Percentiles rank a stretch among this genome's conserved stretches.
Conservation (phyloP, 345 rosid species). For the Boechera stricta region DNA sequence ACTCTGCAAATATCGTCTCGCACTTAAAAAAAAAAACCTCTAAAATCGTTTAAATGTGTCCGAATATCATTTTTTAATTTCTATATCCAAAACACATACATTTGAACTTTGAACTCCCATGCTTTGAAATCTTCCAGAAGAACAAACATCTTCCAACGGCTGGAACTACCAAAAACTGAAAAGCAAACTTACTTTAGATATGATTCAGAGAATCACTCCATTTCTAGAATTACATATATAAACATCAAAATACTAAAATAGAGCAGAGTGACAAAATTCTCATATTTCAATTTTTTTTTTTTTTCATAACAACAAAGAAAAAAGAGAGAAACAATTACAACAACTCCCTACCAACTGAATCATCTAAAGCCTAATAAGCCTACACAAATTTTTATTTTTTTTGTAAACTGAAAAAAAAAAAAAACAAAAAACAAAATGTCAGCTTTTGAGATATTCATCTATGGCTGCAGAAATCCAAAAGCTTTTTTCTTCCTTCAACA, state of each 20-base stretch:
- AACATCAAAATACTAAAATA: constrained; percentile 38
- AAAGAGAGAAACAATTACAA: constrained; percentile 30
- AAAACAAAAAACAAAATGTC: constrained; percentile 20
- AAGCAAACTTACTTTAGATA: constrained; percentile 41
- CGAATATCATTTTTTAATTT: too few relatives aligned
- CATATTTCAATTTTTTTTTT: neutral
- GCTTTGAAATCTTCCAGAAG: neutral
- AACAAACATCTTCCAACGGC: constrained; percentile 29
- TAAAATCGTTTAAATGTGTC: too few relatives aligned
- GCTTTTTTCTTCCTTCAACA: constrained; percentile 83
- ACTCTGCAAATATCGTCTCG: neutral
- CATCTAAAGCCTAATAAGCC: constrained; percentile 40
- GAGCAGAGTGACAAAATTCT: neutral
- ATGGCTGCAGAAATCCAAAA: constrained; percentile 77
- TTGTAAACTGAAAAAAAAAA: constrained; percentile 1
- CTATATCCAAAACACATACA: neutral
- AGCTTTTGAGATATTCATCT: constrained; percentile 48
- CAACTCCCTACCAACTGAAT: constrained; percentile 47
- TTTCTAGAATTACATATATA: constrained; percentile 39
- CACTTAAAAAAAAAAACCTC: too few relatives aligned
- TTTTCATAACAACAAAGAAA: constrained; percentile 13
- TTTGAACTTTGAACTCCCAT: neutral
- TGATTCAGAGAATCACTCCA: constrained; percentile 47
- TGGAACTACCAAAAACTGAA: constrained; percentile 45
- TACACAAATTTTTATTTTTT: constrained; percentile 1